Percentiles rank a stretch among this genome's conserved stretches.
Evolutionary conservation across 1,284 basidiomycete species (phyloP).

Genomic region (Taiwanofungus camphoratus): DNA sequence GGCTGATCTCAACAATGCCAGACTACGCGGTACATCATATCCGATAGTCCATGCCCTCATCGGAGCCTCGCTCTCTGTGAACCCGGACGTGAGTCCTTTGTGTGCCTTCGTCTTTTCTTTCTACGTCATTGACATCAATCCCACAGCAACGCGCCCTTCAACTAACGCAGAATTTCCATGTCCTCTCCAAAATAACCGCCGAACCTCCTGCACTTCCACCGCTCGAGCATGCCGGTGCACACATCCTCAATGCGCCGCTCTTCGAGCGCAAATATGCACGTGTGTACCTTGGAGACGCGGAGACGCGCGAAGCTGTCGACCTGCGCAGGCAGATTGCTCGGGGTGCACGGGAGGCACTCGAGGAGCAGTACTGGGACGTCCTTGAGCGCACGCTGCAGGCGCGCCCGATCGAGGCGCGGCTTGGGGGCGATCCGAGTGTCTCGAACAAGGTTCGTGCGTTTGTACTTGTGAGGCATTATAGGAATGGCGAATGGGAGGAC

Average conservation of each 20-base stretch:
- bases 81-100: conserved; percentile 45
- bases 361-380: conserved; percentile 83
- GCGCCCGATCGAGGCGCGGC: conserved; percentile 77
- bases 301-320: conserved; percentile 55
- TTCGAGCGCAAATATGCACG: conserved; percentile 72
- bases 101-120: neutral
- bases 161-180: conserved; percentile 64
- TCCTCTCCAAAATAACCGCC: conserved; percentile 64
- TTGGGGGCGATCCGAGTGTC: conserved; percentile 90
- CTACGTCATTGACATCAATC: neutral
- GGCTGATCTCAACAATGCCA: conserved; percentile 65
- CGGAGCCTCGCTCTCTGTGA: conserved; percentile 53
- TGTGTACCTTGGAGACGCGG: conserved; percentile 64
- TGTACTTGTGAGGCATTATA: conserved; percentile 74
- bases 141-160: conserved; percentile 45
- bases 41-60: conserved; percentile 69
- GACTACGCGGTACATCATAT: conserved; percentile 67
- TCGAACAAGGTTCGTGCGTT: conserved; percentile 88
- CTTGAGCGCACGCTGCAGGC: conserved; percentile 84
- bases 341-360: conserved; percentile 71
- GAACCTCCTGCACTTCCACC: conserved; percentile 67
- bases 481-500: conserved; percentile 80
- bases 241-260: conserved; percentile 68
- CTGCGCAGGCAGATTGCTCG: conserved; percentile 67
- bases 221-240: conserved; percentile 69